Percentiles rank a stretch among this genome's conserved stretches.
phyloP scores from a whole-genome alignment of 2,329 filamentous ascomycete species.

The Neobulgaria alba region DNA sequence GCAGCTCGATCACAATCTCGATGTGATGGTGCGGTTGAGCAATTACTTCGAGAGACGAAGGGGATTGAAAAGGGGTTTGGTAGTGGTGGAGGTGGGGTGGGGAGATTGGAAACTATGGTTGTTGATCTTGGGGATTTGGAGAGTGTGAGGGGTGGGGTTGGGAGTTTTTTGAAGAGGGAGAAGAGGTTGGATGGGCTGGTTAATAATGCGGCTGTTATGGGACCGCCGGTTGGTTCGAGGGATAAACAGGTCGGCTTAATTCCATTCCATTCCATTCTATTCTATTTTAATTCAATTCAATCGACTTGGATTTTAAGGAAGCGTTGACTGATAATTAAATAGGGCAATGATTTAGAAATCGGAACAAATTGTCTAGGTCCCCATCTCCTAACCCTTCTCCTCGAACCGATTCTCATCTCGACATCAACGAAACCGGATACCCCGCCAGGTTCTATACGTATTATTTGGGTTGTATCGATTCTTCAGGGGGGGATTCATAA shows the following conservation, averaged over 20 bases:
- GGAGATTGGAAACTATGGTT: neutral
- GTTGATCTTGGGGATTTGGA: neutral
- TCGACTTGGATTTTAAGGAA: neutral
- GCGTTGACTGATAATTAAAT: neutral
- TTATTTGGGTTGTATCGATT: conserved; percentile 26
- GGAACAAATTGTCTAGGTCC: conserved; percentile 20
- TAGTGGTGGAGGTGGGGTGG: neutral
- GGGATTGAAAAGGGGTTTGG: too few species aligned
- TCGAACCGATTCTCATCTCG: conserved; percentile 13
- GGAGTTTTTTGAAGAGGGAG: conserved; percentile 27
- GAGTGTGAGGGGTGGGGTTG: conserved; percentile 19
- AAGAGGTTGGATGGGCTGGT: conserved; percentile 33
- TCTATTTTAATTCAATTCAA: too few species aligned
- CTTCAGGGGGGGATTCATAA: conserved; percentile 5
- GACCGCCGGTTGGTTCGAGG: conserved; percentile 32
- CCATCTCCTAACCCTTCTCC: conserved; percentile 17
- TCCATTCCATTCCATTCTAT: too few species aligned
- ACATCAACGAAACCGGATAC: conserved; percentile 11
- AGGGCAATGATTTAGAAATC: conserved; percentile 23
- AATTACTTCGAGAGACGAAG: neutral
- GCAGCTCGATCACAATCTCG: conserved; percentile 36
- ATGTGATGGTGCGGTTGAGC: conserved; percentile 27
- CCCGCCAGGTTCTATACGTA: conserved; percentile 22
- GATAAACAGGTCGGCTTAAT: conserved; percentile 26
- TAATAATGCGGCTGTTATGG: conserved; percentile 40